These are phyloP conservation scores for Jacaranda copaia DNA, from an alignment of 257 asterid genomes.

Conservation along the genomic window DNA sequence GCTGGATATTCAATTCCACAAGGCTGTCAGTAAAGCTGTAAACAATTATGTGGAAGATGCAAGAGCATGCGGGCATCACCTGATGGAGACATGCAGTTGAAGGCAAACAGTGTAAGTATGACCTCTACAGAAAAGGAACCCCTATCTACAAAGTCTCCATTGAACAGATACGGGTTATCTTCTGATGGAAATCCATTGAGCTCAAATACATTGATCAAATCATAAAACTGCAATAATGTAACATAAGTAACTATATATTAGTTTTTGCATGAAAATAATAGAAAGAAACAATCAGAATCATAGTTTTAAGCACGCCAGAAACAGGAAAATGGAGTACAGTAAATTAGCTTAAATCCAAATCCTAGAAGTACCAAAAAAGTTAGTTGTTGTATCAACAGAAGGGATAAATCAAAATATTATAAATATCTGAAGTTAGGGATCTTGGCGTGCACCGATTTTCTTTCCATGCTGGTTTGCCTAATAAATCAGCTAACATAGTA, in stretches of 20 bases:
- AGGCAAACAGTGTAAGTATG: conserved; percentile 91
- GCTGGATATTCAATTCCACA: not conserved
- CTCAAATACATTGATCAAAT: conserved; percentile 90
- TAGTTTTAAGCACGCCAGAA: conserved; percentile 17
- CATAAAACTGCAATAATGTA: conserved; percentile 80
- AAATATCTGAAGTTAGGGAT: not conserved
- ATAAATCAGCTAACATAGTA: not conserved
- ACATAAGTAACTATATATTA: conserved; percentile 38
- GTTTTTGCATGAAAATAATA: conserved; percentile 14
- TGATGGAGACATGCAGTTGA: conserved; percentile 98
- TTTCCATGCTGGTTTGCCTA: conserved; percentile 2
- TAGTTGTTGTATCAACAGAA: not conserved
- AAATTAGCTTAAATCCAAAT: conserved; percentile 17
- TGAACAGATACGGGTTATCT: conserved; percentile 96
- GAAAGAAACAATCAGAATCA: not conserved
- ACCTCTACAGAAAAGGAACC: conserved; percentile 97
- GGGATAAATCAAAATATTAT: not conserved
- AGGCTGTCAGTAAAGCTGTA: too few species aligned
- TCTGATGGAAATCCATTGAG: conserved; percentile 98
- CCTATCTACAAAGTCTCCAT: conserved; percentile 98
- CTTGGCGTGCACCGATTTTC: not conserved
- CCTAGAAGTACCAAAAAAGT: conserved; percentile 2
- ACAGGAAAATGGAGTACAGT: conserved; percentile 18
- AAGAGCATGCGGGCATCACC: conserved; percentile 48
- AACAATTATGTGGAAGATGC: too few species aligned